Base-by-base conservation (phyloP, 768 basidiomycete genomes). In the Dentipellis fragilis region DNA sequence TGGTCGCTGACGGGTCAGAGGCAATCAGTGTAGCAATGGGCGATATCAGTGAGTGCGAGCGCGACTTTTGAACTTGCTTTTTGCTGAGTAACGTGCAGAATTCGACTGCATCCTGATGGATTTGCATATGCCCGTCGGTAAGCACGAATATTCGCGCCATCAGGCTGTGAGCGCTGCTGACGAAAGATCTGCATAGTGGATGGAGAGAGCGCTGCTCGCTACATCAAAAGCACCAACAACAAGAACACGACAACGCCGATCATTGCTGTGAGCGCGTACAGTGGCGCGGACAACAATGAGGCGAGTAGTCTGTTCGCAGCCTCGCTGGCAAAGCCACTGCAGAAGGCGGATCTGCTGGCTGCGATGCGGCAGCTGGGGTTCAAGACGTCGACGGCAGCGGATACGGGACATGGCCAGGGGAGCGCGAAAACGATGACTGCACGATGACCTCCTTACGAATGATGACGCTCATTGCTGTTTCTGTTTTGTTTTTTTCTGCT, bases 41-140 rank as follows among this genome's bases (percentile, higher is more conserved):
- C 48, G 93, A 94, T 65, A 96, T 97, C 72, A 93, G 93, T 96
- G 67, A 73, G 91, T 81, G 45, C 59, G n/a, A 52, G 23, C 14
- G 34, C 56, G 61, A 51, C 38, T 57, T 38, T 48, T 51, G 14
- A 29, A 29, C 29, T 29, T 21, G 42, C 55, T 37, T 54, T 17
- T 42, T 19, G 5, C 8, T 54, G 34, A 36, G 42, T 42, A 39
- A 36, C 38, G n/a, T 19, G 34, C 68, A 95, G 93, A 93, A 71
- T 96, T 96, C 66, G 94, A 96, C 66, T 89, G 89, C 60, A 94
- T 96, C 66, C 76, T 97, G 62, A 93, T 93, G 85, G 94, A 96
- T 66, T 76, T 94, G 49, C 85, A 94, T 60, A 95, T 96, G 91
- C 93, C 94, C 64, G 87, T 90, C 62, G 73, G 89, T 91, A 65